Base-by-base conservation (phyloP, 805 yeast genomes). In the Starmerella floricola region DNA sequence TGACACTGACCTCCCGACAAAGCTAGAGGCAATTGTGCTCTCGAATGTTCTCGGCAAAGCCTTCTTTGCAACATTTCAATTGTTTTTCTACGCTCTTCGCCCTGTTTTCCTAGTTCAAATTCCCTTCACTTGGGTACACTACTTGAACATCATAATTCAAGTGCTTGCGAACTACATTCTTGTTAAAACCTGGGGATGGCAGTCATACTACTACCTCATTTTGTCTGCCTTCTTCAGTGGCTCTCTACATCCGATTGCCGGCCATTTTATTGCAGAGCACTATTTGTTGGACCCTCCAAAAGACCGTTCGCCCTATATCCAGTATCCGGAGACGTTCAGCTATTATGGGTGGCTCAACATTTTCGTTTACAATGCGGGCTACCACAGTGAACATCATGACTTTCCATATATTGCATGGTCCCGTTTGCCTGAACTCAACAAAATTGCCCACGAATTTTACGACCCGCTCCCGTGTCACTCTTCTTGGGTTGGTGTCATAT, bases 181-280 rank as follows among this genome's bases (percentile, higher is more conserved):
- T 46, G 73, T 83, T 18, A 63, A 59, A 23, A 56, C 49, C 47
- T 78, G 83, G 74, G 88, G 93, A 0, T 58, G 67, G 64, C 72
- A 75, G 45, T 62, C 91, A 0, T 59, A 81, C 32, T 56, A 64
- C 31, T 86, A 86, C 59, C 72, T 86, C 49, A 57, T 86, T 20
- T 64, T 79, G 59, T 77, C 87, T 31, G 78, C 93, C 0, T 83
- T 86, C 57, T 64, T 86, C 40, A 94, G 95, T 0, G 96, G 96
- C 2, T 82, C 94, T 0, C 67, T 83, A 57, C 96, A 86, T 57
- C 96, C 96, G 21, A 78, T 85, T 46, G 94, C 95, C 1, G 96
- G 95, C 17, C 96, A 86, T 63, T 86, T 86, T 62, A 83, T 86
- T 50, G 88, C 94, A n/a, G 96, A 86, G 58, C 96, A 86, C 59